These are phyloP conservation scores for Capsella bursapastoris DNA, from an alignment of 345 rosid species.

Conservation along the genomic window DNA sequence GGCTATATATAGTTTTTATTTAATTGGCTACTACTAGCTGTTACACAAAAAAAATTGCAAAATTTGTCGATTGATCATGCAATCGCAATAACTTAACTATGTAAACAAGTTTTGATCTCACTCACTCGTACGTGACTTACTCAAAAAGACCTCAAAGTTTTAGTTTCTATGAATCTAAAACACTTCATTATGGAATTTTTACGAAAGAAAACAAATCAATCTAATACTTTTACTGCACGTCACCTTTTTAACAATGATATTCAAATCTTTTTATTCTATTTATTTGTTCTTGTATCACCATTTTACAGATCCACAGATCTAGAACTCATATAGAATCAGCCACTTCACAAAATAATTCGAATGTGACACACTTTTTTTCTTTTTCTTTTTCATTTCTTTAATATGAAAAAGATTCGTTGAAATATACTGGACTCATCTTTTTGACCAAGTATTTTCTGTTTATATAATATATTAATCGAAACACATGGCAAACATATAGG, in stretches of 20 bases:
- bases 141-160: not conserved
- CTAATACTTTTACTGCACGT: not conserved
- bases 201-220: not conserved
- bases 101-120: not conserved
- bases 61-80: not conserved
- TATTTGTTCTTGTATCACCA: conserved; percentile 1
- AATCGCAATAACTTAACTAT: not conserved
- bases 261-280: not conserved
- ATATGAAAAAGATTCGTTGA: not conserved
- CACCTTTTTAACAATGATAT: not conserved
- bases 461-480: not conserved
- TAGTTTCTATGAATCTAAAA: no score
- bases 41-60: not conserved
- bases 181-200: conserved; percentile 1
- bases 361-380: not conserved
- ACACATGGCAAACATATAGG: conserved; percentile 37
- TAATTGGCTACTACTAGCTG: no score
- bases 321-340: not conserved
- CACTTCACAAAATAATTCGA: not conserved
- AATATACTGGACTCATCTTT: not conserved
- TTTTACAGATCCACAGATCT: not conserved
- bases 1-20: no score
- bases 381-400: not conserved
- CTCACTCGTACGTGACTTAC: not conserved
- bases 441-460: not conserved